A percentile compares a stretch with the other conserved stretches of the same genome.
Conservation (phyloP, 176 grass and related monocot genomes). For the Pontederia paniculata region DNA sequence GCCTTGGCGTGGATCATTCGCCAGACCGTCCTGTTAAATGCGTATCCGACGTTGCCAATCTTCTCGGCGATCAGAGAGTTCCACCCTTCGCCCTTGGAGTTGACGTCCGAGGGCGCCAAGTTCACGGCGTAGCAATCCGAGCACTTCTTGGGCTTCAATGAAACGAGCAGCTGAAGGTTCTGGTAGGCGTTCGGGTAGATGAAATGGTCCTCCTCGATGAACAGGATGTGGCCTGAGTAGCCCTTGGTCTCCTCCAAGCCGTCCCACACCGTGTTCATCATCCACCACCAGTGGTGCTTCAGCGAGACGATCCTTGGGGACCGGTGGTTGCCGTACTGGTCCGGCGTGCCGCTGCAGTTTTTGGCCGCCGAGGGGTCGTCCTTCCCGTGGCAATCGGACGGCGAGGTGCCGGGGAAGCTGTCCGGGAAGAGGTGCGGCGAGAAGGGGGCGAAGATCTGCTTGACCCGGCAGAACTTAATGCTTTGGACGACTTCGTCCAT, state of each 20-base stretch:
- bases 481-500: constrained; percentile 74
- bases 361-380: constrained; percentile 43
- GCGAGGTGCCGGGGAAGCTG: constrained; percentile 55
- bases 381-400: constrained; percentile 62
- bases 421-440: constrained; percentile 77
- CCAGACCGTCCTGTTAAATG: constrained; percentile 95
- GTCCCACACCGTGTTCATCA: constrained; percentile 99
- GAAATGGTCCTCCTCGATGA: constrained; percentile 96
- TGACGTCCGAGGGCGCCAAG: constrained; percentile 73
- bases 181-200: constrained; percentile 86
- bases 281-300: constrained; percentile 99
- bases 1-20: constrained; percentile 89
- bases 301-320: constrained; percentile 75
- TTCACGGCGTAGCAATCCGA: constrained; percentile 70
- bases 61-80: constrained; percentile 66
- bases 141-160: constrained; percentile 72
- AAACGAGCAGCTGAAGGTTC: constrained; percentile 54
- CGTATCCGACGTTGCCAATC: constrained; percentile 89
- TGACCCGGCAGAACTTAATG: constrained; percentile 87
- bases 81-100: constrained; percentile 67
- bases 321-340: constrained; percentile 91
- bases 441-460: constrained; percentile 86
- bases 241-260: constrained; percentile 63
- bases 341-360: constrained; percentile 43
- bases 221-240: constrained; percentile 61